Conservation (phyloP, 805 yeast genomes). For the Wickerhamomyces xylosicus region DNA sequence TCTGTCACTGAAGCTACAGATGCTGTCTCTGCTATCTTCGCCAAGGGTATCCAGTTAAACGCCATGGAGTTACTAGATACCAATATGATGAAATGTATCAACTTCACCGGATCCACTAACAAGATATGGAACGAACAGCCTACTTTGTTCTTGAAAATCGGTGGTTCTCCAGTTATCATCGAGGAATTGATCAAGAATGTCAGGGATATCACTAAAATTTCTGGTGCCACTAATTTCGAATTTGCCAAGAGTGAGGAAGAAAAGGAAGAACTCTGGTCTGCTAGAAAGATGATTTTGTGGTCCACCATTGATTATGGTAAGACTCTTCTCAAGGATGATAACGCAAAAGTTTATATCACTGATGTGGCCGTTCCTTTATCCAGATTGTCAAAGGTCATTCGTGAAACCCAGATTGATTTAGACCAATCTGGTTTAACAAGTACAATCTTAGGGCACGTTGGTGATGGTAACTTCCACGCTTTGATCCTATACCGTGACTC, state of each 20-base stretch:
- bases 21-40: conserved; percentile 51
- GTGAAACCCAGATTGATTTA: conserved; percentile 50
- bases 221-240: conserved; percentile 49
- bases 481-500: conserved; percentile 48
- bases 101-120: conserved; percentile 41
- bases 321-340: conserved; percentile 26
- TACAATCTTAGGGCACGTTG: conserved; percentile 71
- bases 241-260: conserved; percentile 56
- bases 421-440: conserved; percentile 39
- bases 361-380: conserved; percentile 82
- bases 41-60: conserved; percentile 54
- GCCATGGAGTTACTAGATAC: conserved; percentile 72
- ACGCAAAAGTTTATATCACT: conserved; percentile 56
- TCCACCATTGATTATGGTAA: conserved; percentile 59
- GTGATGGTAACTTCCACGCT: conserved; percentile 77
- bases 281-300: conserved; percentile 64
- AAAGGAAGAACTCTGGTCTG: conserved; percentile 61
- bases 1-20: conserved; percentile 61
- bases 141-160: conserved; percentile 54
- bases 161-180: conserved; percentile 39
- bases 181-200: conserved; percentile 38
- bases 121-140: conserved; percentile 49
- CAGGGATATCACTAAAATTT: conserved; percentile 36
- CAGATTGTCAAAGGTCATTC: conserved; percentile 49
- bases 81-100: conserved; percentile 59